Evolutionary conservation across 169 alveolate genomes (phyloP).

Genomic region (Cryptosporidium andersoni): DNA sequence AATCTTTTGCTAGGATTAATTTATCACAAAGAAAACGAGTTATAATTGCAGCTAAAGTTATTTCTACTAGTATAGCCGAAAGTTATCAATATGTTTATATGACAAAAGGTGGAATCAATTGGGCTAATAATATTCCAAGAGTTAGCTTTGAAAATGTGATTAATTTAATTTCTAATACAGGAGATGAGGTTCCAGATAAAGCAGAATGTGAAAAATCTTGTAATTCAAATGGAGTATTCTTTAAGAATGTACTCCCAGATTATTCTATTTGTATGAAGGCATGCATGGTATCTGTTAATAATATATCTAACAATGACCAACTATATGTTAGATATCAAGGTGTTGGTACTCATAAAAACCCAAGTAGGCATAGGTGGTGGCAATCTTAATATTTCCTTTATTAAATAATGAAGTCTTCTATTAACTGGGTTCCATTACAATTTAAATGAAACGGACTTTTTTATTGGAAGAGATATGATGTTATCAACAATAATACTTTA

Average conservation of each 20-base stretch:
- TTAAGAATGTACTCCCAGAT: conserved; percentile 6
- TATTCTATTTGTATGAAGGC: conserved; percentile 22
- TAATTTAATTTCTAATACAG: conserved; percentile 62
- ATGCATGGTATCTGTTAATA: conserved; percentile 7
- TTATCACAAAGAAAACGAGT: conserved; percentile 26
- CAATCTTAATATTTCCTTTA: not conserved
- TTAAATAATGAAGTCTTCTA: not conserved
- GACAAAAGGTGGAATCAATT: conserved; percentile 30
- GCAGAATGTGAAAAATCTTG: conserved; percentile 53
- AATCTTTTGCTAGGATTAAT: conserved; percentile 55
- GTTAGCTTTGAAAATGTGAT: conserved; percentile 39
- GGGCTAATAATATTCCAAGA: conserved; percentile 70
- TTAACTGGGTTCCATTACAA: too few relatives aligned
- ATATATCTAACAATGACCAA: not conserved
- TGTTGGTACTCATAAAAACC: not conserved
- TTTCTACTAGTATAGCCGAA: conserved; percentile 30
- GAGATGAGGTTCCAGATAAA: not conserved
- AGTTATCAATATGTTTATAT: conserved; percentile 33
- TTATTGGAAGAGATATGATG: too few relatives aligned
- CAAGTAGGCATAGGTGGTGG: not conserved
- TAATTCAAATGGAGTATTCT: conserved; percentile 38
- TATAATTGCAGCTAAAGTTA: conserved; percentile 15
- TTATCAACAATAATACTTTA: too few relatives aligned
- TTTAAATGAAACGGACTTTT: too few relatives aligned
- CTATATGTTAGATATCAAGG: not conserved